Evolutionary conservation across 208 protist genomes (phyloP).

Genomic region (Leishmania braziliensis): DNA sequence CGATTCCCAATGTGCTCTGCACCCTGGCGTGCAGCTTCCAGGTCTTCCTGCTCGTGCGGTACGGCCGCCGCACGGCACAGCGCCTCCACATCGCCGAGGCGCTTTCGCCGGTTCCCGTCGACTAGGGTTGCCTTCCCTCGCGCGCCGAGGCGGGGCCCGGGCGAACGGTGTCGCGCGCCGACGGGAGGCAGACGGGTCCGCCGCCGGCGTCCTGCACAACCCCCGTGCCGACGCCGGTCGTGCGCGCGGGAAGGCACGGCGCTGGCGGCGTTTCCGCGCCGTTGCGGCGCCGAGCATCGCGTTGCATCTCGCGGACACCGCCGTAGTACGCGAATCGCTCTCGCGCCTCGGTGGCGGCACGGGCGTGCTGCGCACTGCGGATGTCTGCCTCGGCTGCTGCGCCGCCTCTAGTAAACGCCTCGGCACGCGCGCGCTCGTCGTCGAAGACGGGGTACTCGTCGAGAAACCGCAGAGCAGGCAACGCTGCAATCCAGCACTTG

Average conservation of each 20-base stretch:
- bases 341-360: conserved; percentile 28
- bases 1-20: conserved; percentile 55
- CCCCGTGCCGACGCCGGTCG: background rate
- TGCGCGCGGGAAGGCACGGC: conserved; percentile 23
- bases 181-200: conserved; percentile 28
- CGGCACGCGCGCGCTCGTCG: conserved; percentile 70
- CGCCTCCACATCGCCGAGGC: conserved; percentile 16
- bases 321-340: conserved; percentile 50
- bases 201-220: conserved; percentile 13
- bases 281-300: conserved; percentile 21
- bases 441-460: conserved; percentile 74
- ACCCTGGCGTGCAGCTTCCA: conserved; percentile 57
- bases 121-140: background rate
- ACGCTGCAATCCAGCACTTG: conserved; percentile 67
- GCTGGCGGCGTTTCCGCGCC: conserved; percentile 14
- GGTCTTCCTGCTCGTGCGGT: conserved; percentile 50
- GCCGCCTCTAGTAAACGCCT: conserved; percentile 67
- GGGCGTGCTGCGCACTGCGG: conserved; percentile 29
- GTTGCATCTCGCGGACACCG: conserved; percentile 24
- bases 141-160: background rate
- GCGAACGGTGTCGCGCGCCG: background rate
- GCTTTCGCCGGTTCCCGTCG: conserved; percentile 31
- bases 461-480: conserved; percentile 63
- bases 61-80: conserved; percentile 39
- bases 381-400: conserved; percentile 41